These are phyloP conservation scores for Apophysomyces sp. DNA, from an alignment of 371 early-diverging fungal genomes.

Conservation along the genomic window DNA sequence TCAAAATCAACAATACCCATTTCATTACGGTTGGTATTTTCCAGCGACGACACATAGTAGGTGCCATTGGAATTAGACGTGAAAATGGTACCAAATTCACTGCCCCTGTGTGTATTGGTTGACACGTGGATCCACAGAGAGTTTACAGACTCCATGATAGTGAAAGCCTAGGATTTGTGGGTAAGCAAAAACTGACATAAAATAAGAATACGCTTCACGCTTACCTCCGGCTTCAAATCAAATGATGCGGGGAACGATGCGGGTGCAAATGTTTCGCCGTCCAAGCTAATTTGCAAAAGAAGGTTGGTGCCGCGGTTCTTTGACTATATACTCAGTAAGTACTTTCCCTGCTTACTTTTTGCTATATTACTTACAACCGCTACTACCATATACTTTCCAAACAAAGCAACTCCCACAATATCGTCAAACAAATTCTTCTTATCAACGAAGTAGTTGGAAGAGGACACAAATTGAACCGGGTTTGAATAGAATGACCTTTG, in stretches of 20 bases:
- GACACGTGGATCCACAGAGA: constrained; percentile 77
- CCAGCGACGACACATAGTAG: constrained; percentile 67
- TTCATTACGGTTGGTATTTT: constrained; percentile 78
- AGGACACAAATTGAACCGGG: constrained; percentile 53
- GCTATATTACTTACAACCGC: constrained; percentile 53
- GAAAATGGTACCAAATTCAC: constrained; percentile 82
- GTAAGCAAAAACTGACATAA: not conserved
- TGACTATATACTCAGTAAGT: constrained; percentile 14
- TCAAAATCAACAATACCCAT: constrained; percentile 92
- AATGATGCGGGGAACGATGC: constrained; percentile 77
- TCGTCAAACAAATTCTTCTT: constrained; percentile 54
- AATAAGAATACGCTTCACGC: not conserved
- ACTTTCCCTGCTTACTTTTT: not conserved
- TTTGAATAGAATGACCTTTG: constrained; percentile 47
- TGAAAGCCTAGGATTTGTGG: constrained; percentile 59
- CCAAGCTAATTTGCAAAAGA: constrained; percentile 65
- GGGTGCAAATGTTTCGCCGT: constrained; percentile 69
- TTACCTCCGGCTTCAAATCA: constrained; percentile 47
- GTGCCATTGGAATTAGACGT: constrained; percentile 88
- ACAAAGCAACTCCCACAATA: constrained; percentile 75
- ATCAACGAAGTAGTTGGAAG: constrained; percentile 57
- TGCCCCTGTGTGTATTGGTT: constrained; percentile 53
- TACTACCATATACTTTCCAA: constrained; percentile 82
- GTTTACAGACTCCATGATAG: constrained; percentile 79
- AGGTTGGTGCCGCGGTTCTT: constrained; percentile 52